Percentiles rank a stretch among this genome's conserved stretches.
These are phyloP conservation scores for Pyricularia grisea DNA, from an alignment of 2,329 filamentous ascomycete species.

Conservation along the genomic window DNA sequence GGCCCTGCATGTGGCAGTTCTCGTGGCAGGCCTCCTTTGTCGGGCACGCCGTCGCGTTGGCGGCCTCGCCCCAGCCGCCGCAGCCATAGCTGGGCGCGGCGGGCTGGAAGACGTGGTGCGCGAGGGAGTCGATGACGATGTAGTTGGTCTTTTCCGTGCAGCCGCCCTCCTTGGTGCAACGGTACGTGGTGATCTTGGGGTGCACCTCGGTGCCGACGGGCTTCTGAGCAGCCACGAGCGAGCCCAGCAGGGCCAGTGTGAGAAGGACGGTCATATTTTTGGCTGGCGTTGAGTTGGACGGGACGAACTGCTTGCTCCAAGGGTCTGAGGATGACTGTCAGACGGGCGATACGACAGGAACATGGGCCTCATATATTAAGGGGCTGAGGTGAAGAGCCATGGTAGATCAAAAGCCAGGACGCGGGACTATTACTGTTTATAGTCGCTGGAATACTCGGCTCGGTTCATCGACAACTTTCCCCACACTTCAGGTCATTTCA, in stretches of 20 bases:
- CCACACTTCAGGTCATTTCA: too few relatives aligned
- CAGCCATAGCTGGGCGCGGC: constrained; percentile 4
- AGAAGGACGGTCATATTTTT: neutral
- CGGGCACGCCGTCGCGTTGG: constrained; percentile 8
- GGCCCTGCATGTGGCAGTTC: constrained; percentile 10
- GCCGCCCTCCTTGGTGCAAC: constrained; percentile 37
- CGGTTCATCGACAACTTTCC: neutral
- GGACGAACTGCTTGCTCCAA: neutral
- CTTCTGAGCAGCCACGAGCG: constrained; percentile 7
- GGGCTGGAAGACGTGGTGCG: constrained; percentile 7
- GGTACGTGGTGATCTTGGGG: constrained; percentile 38
- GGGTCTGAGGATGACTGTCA: neutral
- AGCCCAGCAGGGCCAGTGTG: constrained; percentile 2
- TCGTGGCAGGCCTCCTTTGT: constrained; percentile 9
- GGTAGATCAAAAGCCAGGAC: neutral
- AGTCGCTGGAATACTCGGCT: neutral
- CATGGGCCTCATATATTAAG: neutral
- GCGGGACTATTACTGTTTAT: neutral
- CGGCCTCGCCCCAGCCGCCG: constrained; percentile 1
- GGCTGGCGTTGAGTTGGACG: neutral
- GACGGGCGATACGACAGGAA: neutral
- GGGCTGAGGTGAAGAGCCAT: neutral
- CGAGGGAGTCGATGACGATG: constrained; percentile 38
- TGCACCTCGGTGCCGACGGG: constrained; percentile 26
- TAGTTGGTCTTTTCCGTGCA: constrained; percentile 36